A percentile compares a stretch with the other conserved stretches of the same genome.
These are phyloP conservation scores for Carallia brachiata DNA, from an alignment of 345 rosid species.

Conservation along the genomic window DNA sequence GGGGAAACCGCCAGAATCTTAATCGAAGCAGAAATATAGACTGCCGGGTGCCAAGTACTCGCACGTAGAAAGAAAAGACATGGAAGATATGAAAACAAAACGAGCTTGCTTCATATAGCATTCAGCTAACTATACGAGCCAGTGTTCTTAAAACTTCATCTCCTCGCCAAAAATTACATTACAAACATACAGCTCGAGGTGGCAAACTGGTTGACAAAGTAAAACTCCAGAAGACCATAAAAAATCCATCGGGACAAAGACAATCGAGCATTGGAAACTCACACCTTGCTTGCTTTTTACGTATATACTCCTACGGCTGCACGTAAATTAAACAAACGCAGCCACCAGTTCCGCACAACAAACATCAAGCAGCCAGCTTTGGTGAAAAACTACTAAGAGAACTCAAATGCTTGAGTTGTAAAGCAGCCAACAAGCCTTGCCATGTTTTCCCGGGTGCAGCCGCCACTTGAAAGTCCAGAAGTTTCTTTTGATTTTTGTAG, in stretches of 20 bases:
- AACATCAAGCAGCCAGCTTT: constrained; percentile 22
- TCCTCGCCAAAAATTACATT: constrained; percentile 22
- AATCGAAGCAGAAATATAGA: background rate
- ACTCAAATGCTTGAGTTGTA: constrained; percentile 45
- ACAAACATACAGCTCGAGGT: constrained; percentile 17
- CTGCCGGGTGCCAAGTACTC: background rate
- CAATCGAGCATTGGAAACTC: background rate
- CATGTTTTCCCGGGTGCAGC: constrained; percentile 74
- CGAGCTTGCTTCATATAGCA: background rate
- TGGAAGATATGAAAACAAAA: background rate
- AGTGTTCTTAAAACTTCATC: constrained; percentile 12
- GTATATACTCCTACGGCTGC: constrained; percentile 16
- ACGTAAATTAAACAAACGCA: background rate
- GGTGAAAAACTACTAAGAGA: constrained; percentile 10
- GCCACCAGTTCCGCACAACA: background rate
- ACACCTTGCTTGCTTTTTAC: background rate
- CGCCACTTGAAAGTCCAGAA: constrained; percentile 64
- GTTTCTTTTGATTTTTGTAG: constrained; percentile 73
- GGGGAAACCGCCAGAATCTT: no score
- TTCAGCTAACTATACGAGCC: constrained; percentile 9
- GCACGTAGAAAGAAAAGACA: background rate
- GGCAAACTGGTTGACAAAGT: constrained; percentile 15
- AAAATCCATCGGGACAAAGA: constrained; percentile 5
- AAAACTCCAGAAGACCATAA: background rate
- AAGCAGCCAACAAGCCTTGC: constrained; percentile 79